Conservation (phyloP, 495 filamentous ascomycete species). For the Hypoxylon crocopeplum region DNA sequence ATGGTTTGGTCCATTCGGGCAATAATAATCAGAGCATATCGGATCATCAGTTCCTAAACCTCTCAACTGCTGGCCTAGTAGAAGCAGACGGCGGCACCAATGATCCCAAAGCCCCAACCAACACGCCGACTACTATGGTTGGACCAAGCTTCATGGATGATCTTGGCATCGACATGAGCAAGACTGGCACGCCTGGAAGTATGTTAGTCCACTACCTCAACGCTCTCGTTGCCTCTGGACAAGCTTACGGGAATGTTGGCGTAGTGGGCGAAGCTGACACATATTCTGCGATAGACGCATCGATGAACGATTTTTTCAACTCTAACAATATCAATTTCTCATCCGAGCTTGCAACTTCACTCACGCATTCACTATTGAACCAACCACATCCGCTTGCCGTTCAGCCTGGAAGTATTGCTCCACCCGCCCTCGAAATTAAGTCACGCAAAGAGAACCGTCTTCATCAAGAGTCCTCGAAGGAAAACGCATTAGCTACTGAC, state of each 20-base stretch:
- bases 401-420: slow-evolving; percentile 32
- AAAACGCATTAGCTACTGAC: slow-evolving; percentile 14
- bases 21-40: slow-evolving; percentile 19
- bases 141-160: slow-evolving; percentile 36
- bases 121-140: slow-evolving; percentile 44
- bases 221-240: neutral
- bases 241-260: neutral
- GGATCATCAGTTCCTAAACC: slow-evolving; percentile 41
- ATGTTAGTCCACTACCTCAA: slow-evolving; percentile 12
- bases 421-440: slow-evolving; percentile 45
- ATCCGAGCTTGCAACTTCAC: slow-evolving; percentile 45
- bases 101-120: slow-evolving; percentile 46
- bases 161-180: slow-evolving; percentile 32
- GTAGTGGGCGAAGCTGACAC: neutral
- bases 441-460: slow-evolving; percentile 49
- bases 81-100: slow-evolving; percentile 41
- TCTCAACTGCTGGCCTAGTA: slow-evolving; percentile 42
- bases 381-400: slow-evolving; percentile 49
- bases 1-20: slow-evolving; percentile 25
- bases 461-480: slow-evolving; percentile 27
- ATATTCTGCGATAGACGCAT: slow-evolving; percentile 17
- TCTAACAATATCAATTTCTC: slow-evolving; percentile 37
- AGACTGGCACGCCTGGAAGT: slow-evolving; percentile 33
- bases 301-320: slow-evolving; percentile 40
- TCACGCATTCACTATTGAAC: slow-evolving; percentile 53